Conservation (phyloP, 2,329 filamentous ascomycete genomes). For the Metarhizium robertsii region DNA sequence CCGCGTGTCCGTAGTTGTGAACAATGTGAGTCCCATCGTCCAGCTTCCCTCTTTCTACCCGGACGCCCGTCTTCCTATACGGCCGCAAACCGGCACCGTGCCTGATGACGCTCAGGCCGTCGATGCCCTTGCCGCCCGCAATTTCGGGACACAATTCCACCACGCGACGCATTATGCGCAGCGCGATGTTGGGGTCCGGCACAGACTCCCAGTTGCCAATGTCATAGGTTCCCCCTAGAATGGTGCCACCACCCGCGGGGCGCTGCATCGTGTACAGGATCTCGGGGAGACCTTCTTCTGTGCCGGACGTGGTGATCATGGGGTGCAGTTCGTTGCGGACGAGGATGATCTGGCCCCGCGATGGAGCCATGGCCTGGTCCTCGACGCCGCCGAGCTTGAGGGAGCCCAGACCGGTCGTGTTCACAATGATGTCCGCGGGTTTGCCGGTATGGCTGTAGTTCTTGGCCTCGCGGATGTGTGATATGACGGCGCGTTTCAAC, state of each 20-base stretch:
- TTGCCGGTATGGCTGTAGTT: slow-evolving; percentile 40
- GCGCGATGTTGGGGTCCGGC: slow-evolving; percentile 69
- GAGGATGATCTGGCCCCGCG: slow-evolving; percentile 73
- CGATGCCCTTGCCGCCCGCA: slow-evolving; percentile 56
- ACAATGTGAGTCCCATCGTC: slow-evolving; percentile 56
- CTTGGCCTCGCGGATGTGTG: slow-evolving; percentile 64
- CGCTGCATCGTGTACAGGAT: slow-evolving; percentile 75
- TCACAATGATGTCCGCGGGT: slow-evolving; percentile 63
- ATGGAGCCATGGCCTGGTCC: slow-evolving; percentile 64
- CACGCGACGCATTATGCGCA: slow-evolving; percentile 75
- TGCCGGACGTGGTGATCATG: slow-evolving; percentile 64
- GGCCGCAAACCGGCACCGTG: slow-evolving; percentile 79
- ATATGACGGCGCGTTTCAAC: slow-evolving; percentile 52
- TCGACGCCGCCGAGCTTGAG: slow-evolving; percentile 70
- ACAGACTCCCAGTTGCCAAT: slow-evolving; percentile 70
- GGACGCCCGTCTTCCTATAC: slow-evolving; percentile 60
- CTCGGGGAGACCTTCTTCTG: slow-evolving; percentile 65
- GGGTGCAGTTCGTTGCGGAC: slow-evolving; percentile 67
- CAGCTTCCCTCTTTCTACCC: slow-evolving; percentile 52
- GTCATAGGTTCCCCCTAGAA: slow-evolving; percentile 80
- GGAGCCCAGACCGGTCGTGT: slow-evolving; percentile 74
- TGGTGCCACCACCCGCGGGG: slow-evolving; percentile 68
- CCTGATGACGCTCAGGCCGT: slow-evolving; percentile 64
- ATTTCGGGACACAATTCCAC: slow-evolving; percentile 56
- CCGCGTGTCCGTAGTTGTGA: slow-evolving; percentile 72